Evolutionary conservation across 768 basidiomycete genomes (phyloP).

Genomic region (Kwoniella sp.): DNA sequence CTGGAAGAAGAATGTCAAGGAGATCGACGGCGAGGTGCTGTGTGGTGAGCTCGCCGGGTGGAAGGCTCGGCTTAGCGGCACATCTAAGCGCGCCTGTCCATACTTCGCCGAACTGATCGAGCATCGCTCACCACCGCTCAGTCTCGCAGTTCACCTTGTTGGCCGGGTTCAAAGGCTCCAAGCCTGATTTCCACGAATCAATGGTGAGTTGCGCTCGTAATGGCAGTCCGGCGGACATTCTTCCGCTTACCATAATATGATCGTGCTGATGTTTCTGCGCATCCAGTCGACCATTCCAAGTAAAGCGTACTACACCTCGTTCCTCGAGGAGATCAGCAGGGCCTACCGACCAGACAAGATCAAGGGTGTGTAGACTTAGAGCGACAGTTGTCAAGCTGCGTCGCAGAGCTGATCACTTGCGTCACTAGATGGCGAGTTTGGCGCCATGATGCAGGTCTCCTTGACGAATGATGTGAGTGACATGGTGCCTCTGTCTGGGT

Average conservation of each 20-base stretch:
- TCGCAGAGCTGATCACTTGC: neutral
- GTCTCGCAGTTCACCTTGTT: conserved; percentile 88
- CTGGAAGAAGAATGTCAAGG: conserved; percentile 86
- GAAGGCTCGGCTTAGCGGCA: too few species aligned
- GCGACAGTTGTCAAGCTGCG: neutral
- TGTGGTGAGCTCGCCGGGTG: too few species aligned
- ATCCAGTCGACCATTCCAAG: conserved; percentile 70
- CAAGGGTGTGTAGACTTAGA: conserved; percentile 63
- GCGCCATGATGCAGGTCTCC: conserved; percentile 91
- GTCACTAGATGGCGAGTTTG: conserved; percentile 76
- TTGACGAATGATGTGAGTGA: conserved; percentile 74
- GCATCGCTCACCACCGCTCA: conserved; percentile 3
- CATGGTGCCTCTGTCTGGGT: too few species aligned
- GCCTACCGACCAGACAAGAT: conserved; percentile 71
- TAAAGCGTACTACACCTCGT: conserved; percentile 64
- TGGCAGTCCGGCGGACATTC: neutral
- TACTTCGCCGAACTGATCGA: neutral
- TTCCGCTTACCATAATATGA: too few species aligned
- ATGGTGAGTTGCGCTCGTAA: conserved; percentile 60
- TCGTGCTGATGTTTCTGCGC: neutral
- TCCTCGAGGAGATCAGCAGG: conserved; percentile 64
- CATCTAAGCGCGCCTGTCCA: conserved; percentile 1
- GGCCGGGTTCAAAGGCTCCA: conserved; percentile 75
- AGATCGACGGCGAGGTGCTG: conserved; percentile 81
- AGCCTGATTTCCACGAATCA: conserved; percentile 76